Base-by-base conservation (phyloP, 1,284 basidiomycete genomes). In the Kalmanozyma brasiliensis region DNA sequence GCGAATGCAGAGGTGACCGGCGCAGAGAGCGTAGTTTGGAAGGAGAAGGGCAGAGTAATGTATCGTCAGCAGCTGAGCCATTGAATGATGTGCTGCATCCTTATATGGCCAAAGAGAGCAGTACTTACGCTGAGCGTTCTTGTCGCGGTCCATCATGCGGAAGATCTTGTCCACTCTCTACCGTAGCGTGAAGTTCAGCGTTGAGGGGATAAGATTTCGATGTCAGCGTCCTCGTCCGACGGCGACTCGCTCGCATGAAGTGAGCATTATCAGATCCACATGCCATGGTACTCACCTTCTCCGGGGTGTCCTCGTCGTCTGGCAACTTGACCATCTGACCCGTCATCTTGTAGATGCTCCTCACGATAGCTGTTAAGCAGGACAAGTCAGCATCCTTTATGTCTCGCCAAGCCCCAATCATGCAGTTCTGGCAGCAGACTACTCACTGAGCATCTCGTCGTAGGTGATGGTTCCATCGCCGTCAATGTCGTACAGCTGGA, bases 251-350 rank as follows among this genome's bases (percentile, higher is more conserved):
- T n/a, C n/a, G n/a, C n/a, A n/a, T n/a, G n/a, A n/a, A n/a, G n/a
- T n/a, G n/a, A n/a, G n/a, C n/a, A n/a, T n/a, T n/a, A n/a, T n/a
- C n/a, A n/a, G n/a, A n/a, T n/a, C n/a, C n/a, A n/a, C n/a, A n/a
- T n/a, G n/a, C 6, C 19, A 14, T 26, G 10, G 37, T 17, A 46
- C 84, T 44, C 70, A 90, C 94, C 90, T 98, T 98, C 84, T 98
- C 94, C 1, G 96, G 96, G 17, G 96, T 99, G 85, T 98, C 94
- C 84, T 99, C 96, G 82, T 98, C 96, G 45, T 90, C 87, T 16
- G 96, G 95, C 23, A 98, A 88, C 83, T 94, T 95, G 77, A 98
- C 95, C 94, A 98, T 98, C 83, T 96, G 91, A 13, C 96, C 95
- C 5, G 82, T 82, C 80, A 82, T 80, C 64, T 82, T 82, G 72